These are phyloP conservation scores for Mixia osmundae DNA, from an alignment of 1,284 basidiomycete species.

Conservation along the genomic window DNA sequence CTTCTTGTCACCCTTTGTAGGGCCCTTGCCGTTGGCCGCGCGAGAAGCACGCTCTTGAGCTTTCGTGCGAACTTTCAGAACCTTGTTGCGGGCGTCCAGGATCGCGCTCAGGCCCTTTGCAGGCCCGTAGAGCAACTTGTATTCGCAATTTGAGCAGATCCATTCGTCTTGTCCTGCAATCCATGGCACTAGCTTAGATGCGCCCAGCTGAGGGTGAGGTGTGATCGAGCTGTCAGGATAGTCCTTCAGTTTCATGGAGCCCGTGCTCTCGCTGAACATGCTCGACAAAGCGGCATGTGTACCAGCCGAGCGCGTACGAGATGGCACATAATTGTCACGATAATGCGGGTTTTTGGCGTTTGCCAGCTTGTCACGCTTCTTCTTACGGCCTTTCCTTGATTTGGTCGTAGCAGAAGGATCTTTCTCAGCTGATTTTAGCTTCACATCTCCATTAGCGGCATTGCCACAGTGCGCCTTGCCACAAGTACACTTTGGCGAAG, in stretches of 20 bases:
- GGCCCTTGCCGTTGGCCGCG: conserved; percentile 6
- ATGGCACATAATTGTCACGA: conserved; percentile 19
- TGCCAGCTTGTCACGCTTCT: conserved; percentile 19
- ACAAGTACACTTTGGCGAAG: no score
- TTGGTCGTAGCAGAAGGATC: no score
- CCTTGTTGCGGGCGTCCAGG: conserved; percentile 19
- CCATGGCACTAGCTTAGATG: conserved; percentile 8
- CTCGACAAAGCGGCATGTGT: neutral
- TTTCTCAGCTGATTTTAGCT: no score
- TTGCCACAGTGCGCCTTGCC: no score
- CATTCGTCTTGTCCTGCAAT: conserved; percentile 17
- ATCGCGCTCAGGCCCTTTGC: conserved; percentile 16
- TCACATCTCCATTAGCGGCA: no score
- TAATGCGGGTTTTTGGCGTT: conserved; percentile 22
- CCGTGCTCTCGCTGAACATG: conserved; percentile 3
- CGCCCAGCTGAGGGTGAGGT: conserved; percentile 7
- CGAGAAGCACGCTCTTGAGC: conserved; percentile 12
- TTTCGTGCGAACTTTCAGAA: conserved; percentile 18
- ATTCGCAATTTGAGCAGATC: conserved; percentile 24
- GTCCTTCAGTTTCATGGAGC: conserved; percentile 1
- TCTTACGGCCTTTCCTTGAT: conserved; percentile 18
- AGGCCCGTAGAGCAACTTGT: conserved; percentile 23
- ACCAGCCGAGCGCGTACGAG: conserved; percentile 7
- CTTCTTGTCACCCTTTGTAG: neutral
- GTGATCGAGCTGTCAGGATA: neutral